phyloP scores from a whole-genome alignment of 2,329 filamentous ascomycete species.

The Botryotinia globosa region DNA sequence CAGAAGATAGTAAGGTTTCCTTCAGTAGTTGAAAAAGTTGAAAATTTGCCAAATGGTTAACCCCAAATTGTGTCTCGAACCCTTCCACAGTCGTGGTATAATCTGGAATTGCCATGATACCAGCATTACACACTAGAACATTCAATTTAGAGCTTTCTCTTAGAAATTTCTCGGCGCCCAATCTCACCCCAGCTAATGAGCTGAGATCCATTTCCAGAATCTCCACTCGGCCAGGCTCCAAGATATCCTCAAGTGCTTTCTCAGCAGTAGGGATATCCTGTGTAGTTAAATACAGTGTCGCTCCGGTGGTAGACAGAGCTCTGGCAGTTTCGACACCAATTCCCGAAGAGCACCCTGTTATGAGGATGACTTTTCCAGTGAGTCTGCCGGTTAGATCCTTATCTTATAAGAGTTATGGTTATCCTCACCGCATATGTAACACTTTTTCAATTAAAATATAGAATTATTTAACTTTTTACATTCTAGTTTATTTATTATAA shows the following conservation, averaged over 20 bases:
- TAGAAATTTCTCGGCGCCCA: constrained; percentile 30
- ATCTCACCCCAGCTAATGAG: constrained; percentile 37
- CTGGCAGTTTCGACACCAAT: constrained; percentile 41
- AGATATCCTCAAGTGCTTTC: constrained; percentile 41
- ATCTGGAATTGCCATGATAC: background rate
- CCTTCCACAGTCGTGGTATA: background rate
- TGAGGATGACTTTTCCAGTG: constrained; percentile 25
- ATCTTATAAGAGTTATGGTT: too few species aligned
- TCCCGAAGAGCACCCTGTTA: constrained; percentile 41
- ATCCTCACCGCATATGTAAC: too few species aligned
- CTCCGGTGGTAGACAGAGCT: constrained; percentile 39
- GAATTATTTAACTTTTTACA: too few species aligned
- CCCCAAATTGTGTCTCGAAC: background rate
- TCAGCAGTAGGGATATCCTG: constrained; percentile 38
- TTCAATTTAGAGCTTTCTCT: background rate
- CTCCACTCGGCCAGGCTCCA: constrained; percentile 37
- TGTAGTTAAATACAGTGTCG: constrained; percentile 38
- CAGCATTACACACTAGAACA: background rate
- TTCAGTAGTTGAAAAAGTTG: background rate
- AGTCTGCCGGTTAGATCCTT: background rate
- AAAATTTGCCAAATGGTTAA: background rate
- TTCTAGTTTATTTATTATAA: too few species aligned
- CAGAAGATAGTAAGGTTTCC: background rate
- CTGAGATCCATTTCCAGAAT: constrained; percentile 38
- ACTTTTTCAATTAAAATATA: too few species aligned